These are phyloP conservation scores for Pyrenophora teres DNA, from an alignment of 2,329 filamentous ascomycete species.

Conservation along the genomic window DNA sequence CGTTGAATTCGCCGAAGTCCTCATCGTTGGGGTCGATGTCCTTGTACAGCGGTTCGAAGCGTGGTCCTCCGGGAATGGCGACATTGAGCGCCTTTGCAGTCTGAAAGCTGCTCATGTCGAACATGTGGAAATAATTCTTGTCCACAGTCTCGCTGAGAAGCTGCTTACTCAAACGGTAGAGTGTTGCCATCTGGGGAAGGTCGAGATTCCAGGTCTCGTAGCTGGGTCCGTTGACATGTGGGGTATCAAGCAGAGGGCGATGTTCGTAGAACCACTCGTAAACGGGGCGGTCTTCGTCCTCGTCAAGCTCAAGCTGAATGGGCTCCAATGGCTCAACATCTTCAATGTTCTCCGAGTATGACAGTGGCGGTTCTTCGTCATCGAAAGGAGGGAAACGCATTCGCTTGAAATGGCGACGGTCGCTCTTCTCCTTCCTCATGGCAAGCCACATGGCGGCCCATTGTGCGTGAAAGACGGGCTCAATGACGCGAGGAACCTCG, in stretches of 20 bases:
- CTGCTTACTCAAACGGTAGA: constrained; percentile 90
- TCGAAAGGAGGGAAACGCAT: constrained; percentile 99
- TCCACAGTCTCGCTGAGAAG: constrained; percentile 90
- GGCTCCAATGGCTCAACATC: constrained; percentile 97
- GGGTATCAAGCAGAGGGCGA: constrained; percentile 83
- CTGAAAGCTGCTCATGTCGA: constrained; percentile 91
- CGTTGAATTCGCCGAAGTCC: constrained; percentile 99
- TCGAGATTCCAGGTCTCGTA: constrained; percentile 96
- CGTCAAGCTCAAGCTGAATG: constrained; percentile 97
- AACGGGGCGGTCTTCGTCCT: constrained; percentile 87
- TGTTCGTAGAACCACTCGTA: constrained; percentile 99
- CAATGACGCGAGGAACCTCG: constrained; percentile 93
- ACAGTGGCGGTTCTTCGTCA: constrained; percentile 95
- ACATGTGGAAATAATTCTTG: constrained; percentile 97
- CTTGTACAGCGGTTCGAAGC: constrained; percentile 97
- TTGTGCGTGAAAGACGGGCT: constrained; percentile 96
- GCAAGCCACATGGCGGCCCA: constrained; percentile 99
- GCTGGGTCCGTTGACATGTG: constrained; percentile 93
- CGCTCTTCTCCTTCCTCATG: constrained; percentile 97
- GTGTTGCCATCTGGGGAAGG: constrained; percentile 91
- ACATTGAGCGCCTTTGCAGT: constrained; percentile 97
- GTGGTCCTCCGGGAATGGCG: constrained; percentile 93
- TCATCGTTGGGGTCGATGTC: constrained; percentile 98
- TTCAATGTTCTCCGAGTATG: constrained; percentile 98
- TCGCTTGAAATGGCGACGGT: constrained; percentile 92